Base-by-base conservation (phyloP, 2,329 filamentous ascomycete species). In the Fusarium nisikadoi region DNA sequence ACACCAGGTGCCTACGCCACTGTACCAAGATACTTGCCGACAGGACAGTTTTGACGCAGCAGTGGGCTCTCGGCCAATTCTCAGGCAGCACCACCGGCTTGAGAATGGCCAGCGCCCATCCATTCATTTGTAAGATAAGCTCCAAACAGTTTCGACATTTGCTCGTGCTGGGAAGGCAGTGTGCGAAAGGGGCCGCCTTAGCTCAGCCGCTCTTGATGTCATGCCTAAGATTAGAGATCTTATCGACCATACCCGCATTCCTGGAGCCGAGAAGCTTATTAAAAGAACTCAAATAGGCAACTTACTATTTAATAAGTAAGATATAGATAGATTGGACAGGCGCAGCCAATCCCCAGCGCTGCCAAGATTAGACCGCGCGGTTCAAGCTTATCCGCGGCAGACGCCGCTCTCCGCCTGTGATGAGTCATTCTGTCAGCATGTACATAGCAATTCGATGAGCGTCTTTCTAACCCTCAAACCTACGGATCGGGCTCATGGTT, bases 291-390 rank as follows among this genome's bases (percentile, higher is more conserved):
- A 17, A n/a, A 8, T 17, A 2, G 5, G 8, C 5, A 6, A 10
- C 20, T n/a, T 23, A 5, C 5, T 17, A 2, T 23, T 2, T 17
- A 0, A 9, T 13, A 13, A 17, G 2, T 16, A 6, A 12, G 14
- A 17, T 5, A 17, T 12, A 17, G 3, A 17, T 9, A 47, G 14
- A 8, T 31, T 4, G 4, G 7, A 47, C 20, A 17, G 7, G 14
- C 14, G 12, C 1, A 5, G 0, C 6, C 7, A 8, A n/a, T n/a
- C 20, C 20, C 6, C 14, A 17, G n/a, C 10, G 20, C 19, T 17
- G 14, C 45, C 14, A 47, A 12, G 19, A 47, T 12, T 10, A 6
- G 23, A 27, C 8, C 17, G 5, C 27, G 6, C 13, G 4, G 19
- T 46, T 46, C 0, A 47, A 31, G 45, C 20, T n/a, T 47, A 31